Base-by-base conservation (phyloP, 805 yeast genomes). In the Nadsonia fulvescens region DNA sequence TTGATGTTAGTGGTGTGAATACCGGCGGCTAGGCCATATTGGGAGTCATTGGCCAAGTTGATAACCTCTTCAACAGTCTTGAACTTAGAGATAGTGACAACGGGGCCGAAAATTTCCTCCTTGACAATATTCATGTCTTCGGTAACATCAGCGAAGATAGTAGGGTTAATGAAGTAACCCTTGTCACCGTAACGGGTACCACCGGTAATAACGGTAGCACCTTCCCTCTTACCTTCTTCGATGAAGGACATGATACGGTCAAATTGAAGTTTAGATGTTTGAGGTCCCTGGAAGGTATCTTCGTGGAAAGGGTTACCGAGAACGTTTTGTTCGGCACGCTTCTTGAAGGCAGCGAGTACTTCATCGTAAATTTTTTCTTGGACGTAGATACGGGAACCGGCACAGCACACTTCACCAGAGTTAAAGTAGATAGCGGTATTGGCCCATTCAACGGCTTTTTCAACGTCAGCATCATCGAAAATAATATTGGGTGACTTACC, bases 371-470 rank as follows among this genome's bases (percentile, higher is more conserved):
- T 60, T 19, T 67, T 66, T 38, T 75, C 86, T 53, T 86, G 93
- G 32, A 82, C 75, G 50, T 77, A 77, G 37, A 82, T 56, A 57
- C 96, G 70, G 25, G 94, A 81, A 40, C 92, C 86, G 15, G 94
- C 93, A 43, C 83, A 74, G 56, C 96, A 83, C 31, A 82, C 89
- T 58, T 83, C 93, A 54, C 96, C 96, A 46, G 83, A 70, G 62
- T 83, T 83, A 63, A 66, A 78, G 64, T 76, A 77, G 43, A 82
- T 76, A 50, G 93, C 93, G 29, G 63, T 49, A 23, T 77, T 63
- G 37, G 79, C 70, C 58, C 69, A 66, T 36, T 68, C 60, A 23
- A 77, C 74, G 26, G 94, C 81, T 43, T 61, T 59, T 23, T 73
- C 72, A 31, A 83, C 44, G 50, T 83, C 69, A 30, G 89, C 86